Evolutionary conservation across 768 basidiomycete genomes (phyloP), one percentile per base, ranked within the genome.

Genomic region (Leccinum boreale): DNA sequence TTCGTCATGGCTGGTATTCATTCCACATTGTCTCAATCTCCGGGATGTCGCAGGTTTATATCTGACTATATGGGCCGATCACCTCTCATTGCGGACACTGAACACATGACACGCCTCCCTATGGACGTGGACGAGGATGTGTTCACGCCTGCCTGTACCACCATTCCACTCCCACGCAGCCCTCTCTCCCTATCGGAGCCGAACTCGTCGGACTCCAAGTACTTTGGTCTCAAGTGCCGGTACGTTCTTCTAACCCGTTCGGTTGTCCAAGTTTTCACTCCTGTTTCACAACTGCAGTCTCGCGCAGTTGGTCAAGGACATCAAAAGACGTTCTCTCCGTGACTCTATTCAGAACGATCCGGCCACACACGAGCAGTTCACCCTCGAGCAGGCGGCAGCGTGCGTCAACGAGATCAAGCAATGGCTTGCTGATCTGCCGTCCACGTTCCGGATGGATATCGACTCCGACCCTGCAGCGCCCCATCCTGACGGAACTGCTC

Each of bases 41-140:
- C 56, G 55, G 51, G 53, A 53, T 33, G 36, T 33, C 53, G 31
- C 64, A 92, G 90, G 59, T 87, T 89, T 67, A 76, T 85, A 19
- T 84, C 90, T 5, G 90, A 91, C 66, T 78, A 77, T 62, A 77
- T 88, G 72, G 82, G 84, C 5, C 83, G 84, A 55, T 75, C 80
- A n/a, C 81, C 88, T 2, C 76, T 85, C 7, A 81, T 90, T 45
- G 70, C 81, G 33, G 78, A 83, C 28, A 67, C 75, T 50, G 77
- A 81, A n/a, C 82, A 80, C 58, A 81, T 80, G 1, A 82, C 84
- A 14, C 79, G 75, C 55, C 64, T 85, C 17, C 87, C 86, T 3
- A 74, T 75, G 54, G 79, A 84, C 62, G 81, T 83, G 6, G 81
- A 85, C 52, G 85, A 85, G 62, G 77, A 79, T 26, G 68, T 73